Evolutionary conservation across 768 basidiomycete genomes (phyloP), one percentile per base, ranked within the genome.

Genomic region (Inosperma sp.): DNA sequence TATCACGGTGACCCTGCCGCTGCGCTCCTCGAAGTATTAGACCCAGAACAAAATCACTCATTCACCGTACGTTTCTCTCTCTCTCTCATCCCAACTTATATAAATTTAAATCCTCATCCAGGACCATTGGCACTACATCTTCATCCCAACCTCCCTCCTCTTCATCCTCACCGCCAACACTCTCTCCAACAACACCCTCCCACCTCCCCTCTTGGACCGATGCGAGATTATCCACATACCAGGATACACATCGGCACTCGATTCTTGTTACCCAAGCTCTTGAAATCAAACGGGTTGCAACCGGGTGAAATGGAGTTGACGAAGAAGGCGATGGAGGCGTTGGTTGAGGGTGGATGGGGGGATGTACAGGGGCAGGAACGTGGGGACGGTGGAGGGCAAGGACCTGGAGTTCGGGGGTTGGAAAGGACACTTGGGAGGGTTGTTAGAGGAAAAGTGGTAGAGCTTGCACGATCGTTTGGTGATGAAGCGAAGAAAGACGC

Each of bases 61-160:
- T 90, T 90, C 62, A 88, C 86, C 62, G 87, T 83, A 45, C 54
- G 78, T 65, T 36, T 21, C 34, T 10, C 35, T 39, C 25, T 50
- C 21, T 8, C 39, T 46, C 23, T 2, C 34, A 3, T 50, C 13
- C 14, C 19, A 16, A 14, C 16, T 29, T 42, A 42, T 22, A 34
- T 16, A 41, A 30, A 39, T 22, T 47, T 47, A 6, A 51, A 33
- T 7, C 39, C 1, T 31, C 16, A 3, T 64, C 25, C 59, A 90
- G 81, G 93, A 96, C 65, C n/a, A n/a, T n/a, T n/a, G n/a, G n/a
- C 93, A 96, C 68, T 95, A 92, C 61, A 79, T 93, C 62, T 91
- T 93, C 53, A 83, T 89, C 8, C 90, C 91, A 2, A 79, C 94
- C 46, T 90, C 94, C 59, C 77, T 94, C 12, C 73, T 95, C 16